These are phyloP conservation scores for Circinella minor DNA, from an alignment of 371 early-diverging fungal species.

Conservation along the genomic window DNA sequence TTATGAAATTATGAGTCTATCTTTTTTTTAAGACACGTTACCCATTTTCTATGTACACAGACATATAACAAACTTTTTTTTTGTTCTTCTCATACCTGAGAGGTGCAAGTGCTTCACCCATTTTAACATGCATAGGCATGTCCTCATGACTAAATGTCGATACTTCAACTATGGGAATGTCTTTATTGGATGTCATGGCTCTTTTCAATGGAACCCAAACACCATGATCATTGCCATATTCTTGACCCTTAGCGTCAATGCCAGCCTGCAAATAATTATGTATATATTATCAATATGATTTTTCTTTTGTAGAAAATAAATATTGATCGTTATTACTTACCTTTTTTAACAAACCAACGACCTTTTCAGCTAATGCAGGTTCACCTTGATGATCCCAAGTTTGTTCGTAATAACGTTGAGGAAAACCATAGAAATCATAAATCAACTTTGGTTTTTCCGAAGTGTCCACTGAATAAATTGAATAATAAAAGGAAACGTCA, in stretches of 20 bases:
- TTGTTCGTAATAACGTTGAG: slow-evolving; percentile 56
- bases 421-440: slow-evolving; percentile 72
- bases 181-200: slow-evolving; percentile 46
- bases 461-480: slow-evolving; percentile 33
- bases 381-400: slow-evolving; percentile 62
- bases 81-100: slow-evolving; percentile 23
- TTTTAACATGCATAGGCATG: slow-evolving; percentile 25
- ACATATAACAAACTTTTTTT: neutral
- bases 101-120: slow-evolving; percentile 36
- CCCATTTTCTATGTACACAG: neutral
- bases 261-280: slow-evolving; percentile 25
- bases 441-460: slow-evolving; percentile 55
- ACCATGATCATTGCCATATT: slow-evolving; percentile 64
- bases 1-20: neutral
- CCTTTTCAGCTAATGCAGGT: slow-evolving; percentile 53
- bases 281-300: too few species aligned
- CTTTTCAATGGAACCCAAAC: slow-evolving; percentile 64
- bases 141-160: slow-evolving; percentile 43
- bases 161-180: slow-evolving; percentile 62
- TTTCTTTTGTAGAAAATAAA: too few species aligned
- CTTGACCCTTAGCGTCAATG: slow-evolving; percentile 42
- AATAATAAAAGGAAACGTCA: neutral
- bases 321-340: slow-evolving; percentile 1
- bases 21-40: neutral
- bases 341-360: slow-evolving; percentile 55